Evolutionary conservation across 371 early-diverging fungal genomes (phyloP), one percentile per base, ranked within the genome.

Genomic region (Rhizopus sp.): DNA sequence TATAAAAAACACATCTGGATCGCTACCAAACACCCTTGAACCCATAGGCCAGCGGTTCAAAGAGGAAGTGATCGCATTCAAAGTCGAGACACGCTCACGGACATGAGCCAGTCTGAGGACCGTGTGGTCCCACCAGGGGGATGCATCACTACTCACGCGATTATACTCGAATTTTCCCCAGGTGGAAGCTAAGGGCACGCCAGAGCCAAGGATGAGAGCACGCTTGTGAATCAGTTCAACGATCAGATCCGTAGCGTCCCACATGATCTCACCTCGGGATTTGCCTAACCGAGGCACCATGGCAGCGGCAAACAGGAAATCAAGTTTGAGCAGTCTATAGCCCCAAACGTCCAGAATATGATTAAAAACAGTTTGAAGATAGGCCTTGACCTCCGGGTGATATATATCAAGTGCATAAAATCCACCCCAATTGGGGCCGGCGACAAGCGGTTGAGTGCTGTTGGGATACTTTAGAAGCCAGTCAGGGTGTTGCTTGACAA

Each of bases 281-380:
- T 80, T 80, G 50, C 82, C 81, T 6, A 72, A 57, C 4, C 82
- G 69, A 6, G 85, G 78, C 3, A 79, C 73, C 69, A 77, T 83
- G 31, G 83, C 85, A 1, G 83, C 82, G 1, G 83, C 85, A 67
- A 85, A 85, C n/a, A 77, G 60, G 47, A 85, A 85, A 41, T 85
- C 85, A 2, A 85, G 67, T 34, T 85, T 85, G 15, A 85, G 62
- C 68, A 85, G 68, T 30, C 72, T 69, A 57, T 73, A 82, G 0
- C 81, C 83, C 83, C 83, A 85, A 1, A 71, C 66, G 29, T 75
- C 67, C 2, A 79, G 53, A 3, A 85, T 80, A 0, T 64, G 59
- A 0, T 78, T 69, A 56, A 85, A 85, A 6, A 85, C 78, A 5
- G 66, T 38, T 13, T 76, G 69, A 3, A 85, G 67, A 37, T 85